Percentiles rank a stretch among this genome's conserved stretches.
These are phyloP conservation scores for Cercospora zeina DNA, from an alignment of 2,329 filamentous ascomycete genomes.

Conservation along the genomic window DNA sequence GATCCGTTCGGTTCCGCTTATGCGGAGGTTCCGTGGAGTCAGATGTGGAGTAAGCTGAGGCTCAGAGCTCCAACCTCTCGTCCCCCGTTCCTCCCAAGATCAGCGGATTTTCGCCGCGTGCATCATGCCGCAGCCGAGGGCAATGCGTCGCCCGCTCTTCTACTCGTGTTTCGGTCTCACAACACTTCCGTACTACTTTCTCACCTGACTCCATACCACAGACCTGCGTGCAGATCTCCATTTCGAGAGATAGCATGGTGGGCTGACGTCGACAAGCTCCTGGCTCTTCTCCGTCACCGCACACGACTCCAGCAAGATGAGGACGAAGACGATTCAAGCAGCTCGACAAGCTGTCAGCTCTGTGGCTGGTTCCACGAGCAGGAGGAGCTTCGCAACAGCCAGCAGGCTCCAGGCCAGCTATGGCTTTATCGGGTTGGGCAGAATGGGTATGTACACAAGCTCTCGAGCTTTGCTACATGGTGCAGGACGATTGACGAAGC, in stretches of 20 bases:
- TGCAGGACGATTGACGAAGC: constrained; percentile 20
- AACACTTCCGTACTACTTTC: neutral
- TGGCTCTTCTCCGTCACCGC: neutral
- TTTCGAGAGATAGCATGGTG: constrained; percentile 9
- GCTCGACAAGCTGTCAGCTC: constrained; percentile 27
- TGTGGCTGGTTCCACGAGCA: constrained; percentile 30
- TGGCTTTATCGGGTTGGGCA: constrained; percentile 54
- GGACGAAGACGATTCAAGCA: constrained; percentile 22
- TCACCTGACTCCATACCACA: neutral
- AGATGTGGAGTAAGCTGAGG: neutral
- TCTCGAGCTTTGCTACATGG: constrained; percentile 34
- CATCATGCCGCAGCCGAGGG: constrained; percentile 11
- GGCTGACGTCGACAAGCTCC: constrained; percentile 5
- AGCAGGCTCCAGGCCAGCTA: constrained; percentile 47
- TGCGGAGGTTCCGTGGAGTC: neutral
- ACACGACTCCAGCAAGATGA: constrained; percentile 18
- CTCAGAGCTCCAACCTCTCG: constrained; percentile 13
- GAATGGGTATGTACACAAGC: constrained; percentile 46
- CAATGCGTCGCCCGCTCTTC: constrained; percentile 10
- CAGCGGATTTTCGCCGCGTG: constrained; percentile 9
- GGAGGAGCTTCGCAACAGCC: constrained; percentile 49
- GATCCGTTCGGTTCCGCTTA: constrained; percentile 7
- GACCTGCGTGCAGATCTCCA: constrained; percentile 4
- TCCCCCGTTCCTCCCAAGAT: constrained; percentile 6
- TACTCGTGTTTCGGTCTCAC: neutral